Evolutionary conservation across 345 rosid genomes (phyloP).

Genomic region (Murraya koenigii): DNA sequence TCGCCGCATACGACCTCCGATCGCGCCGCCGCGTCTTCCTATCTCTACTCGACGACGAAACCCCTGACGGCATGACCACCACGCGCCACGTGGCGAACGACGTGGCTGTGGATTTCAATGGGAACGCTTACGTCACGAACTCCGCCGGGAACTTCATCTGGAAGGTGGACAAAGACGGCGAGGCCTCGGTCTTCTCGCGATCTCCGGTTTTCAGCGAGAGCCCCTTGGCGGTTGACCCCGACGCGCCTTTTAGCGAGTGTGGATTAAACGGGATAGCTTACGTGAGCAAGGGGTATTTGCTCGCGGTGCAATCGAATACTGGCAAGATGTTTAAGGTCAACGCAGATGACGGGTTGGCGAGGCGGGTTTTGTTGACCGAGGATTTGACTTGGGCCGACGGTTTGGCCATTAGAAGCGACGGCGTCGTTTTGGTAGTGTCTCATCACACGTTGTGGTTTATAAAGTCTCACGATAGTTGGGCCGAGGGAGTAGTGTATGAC

Average conservation of each 20-base stretch:
- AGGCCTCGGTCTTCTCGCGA: conserved; percentile 64
- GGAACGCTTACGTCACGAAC: conserved; percentile 87
- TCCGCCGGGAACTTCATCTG: conserved; percentile 81
- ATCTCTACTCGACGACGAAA: conserved; percentile 26
- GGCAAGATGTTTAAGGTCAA: conserved; percentile 87
- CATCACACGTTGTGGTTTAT: conserved; percentile 55
- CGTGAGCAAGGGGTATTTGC: conserved; percentile 71
- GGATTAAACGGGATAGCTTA: conserved; percentile 78
- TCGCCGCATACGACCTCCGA: conserved; percentile 82
- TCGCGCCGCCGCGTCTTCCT: conserved; percentile 35
- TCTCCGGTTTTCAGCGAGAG: conserved; percentile 44
- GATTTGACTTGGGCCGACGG: conserved; percentile 63
- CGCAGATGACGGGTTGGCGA: conserved; percentile 60
- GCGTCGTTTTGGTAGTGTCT: conserved; percentile 64
- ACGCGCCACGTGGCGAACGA: conserved; percentile 51
- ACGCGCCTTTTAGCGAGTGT: conserved; percentile 37
- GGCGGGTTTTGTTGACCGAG: conserved; percentile 43
- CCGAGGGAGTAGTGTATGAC: conserved; percentile 71
- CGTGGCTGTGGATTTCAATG: conserved; percentile 65
- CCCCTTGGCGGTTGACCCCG: conserved; percentile 39
- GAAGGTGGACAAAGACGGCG: conserved; percentile 66
- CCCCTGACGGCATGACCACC: conserved; percentile 18
- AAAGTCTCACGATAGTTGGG: conserved; percentile 76
- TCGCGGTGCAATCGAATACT: conserved; percentile 81
- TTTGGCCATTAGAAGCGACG: conserved; percentile 59